These are phyloP conservation scores for Raffaelea ambrosiae DNA, from an alignment of 2,329 filamentous ascomycete genomes.

Conservation along the genomic window DNA sequence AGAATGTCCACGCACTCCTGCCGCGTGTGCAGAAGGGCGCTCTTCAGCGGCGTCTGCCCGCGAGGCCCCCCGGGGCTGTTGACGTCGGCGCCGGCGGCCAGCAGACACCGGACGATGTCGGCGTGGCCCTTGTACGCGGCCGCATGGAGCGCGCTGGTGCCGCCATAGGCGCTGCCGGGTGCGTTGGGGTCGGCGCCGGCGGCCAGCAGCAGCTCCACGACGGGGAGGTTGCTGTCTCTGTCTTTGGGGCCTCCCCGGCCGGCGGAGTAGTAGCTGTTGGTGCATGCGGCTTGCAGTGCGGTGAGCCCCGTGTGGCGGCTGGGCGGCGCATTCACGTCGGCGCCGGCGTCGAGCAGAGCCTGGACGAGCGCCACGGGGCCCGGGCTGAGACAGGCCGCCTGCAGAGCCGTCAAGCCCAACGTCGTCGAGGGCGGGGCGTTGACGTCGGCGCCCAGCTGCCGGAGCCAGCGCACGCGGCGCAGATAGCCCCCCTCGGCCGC, in stretches of 20 bases:
- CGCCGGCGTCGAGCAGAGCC: constrained; percentile 7
- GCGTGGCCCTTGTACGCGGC: constrained; percentile 11
- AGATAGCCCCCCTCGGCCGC: constrained; percentile 21
- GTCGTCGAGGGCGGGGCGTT: constrained; percentile 18
- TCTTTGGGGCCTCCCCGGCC: not conserved
- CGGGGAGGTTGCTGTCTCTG: constrained; percentile 27
- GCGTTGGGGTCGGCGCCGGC: constrained; percentile 17
- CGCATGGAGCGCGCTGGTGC: constrained; percentile 14
- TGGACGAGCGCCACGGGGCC: constrained; percentile 21
- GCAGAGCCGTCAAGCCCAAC: constrained; percentile 22
- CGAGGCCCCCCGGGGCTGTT: constrained; percentile 3
- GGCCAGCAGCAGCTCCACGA: constrained; percentile 14
- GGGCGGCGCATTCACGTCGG: constrained; percentile 13
- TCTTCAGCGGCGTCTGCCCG: constrained; percentile 9
- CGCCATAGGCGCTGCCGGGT: constrained; percentile 13
- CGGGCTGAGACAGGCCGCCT: constrained; percentile 25
- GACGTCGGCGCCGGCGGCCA: constrained; percentile 9
- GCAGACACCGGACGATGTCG: constrained; percentile 9
- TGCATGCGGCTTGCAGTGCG: constrained; percentile 22
- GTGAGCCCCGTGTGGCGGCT: constrained; percentile 18
- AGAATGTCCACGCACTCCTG: not conserved
- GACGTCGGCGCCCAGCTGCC: constrained; percentile 25
- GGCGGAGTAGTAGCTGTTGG: constrained; percentile 10
- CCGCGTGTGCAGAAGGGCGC: not conserved
- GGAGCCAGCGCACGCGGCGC: constrained; percentile 12